These are phyloP conservation scores for Coniochaeta sp. DNA, from an alignment of 2,329 filamentous ascomycete species.

Conservation along the genomic window DNA sequence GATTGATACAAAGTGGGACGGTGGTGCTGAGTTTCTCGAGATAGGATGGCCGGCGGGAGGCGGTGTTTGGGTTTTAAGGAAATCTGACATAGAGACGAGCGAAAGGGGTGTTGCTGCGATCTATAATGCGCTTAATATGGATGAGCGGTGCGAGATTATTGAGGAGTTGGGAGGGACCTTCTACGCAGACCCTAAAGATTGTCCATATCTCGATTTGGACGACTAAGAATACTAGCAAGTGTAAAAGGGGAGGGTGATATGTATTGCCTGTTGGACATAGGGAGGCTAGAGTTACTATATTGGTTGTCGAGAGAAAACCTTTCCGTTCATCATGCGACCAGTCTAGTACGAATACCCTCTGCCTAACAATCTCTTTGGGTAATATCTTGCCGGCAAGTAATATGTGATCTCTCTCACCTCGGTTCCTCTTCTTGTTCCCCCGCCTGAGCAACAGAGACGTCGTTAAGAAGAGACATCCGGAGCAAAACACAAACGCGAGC, in stretches of 20 bases:
- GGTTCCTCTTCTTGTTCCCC: neutral
- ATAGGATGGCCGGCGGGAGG: too few species aligned
- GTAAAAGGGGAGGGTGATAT: too few species aligned
- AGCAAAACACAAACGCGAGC: too few species aligned
- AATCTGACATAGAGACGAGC: neutral
- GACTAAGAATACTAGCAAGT: too few species aligned
- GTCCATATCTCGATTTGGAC: neutral
- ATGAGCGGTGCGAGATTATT: slow-evolving; percentile 1
- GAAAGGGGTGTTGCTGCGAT: neutral
- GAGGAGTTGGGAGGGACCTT: neutral
- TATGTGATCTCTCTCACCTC: neutral
- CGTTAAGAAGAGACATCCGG: neutral
- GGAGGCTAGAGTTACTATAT: too few species aligned
- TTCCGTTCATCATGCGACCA: too few species aligned
- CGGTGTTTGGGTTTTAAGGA: neutral
- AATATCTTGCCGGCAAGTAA: neutral
- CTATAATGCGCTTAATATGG: neutral
- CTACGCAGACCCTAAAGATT: neutral
- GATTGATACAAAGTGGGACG: too few species aligned
- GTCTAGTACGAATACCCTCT: too few species aligned
- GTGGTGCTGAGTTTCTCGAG: too few species aligned
- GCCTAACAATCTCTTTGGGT: too few species aligned
- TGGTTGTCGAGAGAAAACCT: too few species aligned
- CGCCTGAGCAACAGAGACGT: neutral
- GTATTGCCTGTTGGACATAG: too few species aligned